Evolutionary conservation across 208 protist species (phyloP).

Genomic region (Acanthamoeba royreba): DNA sequence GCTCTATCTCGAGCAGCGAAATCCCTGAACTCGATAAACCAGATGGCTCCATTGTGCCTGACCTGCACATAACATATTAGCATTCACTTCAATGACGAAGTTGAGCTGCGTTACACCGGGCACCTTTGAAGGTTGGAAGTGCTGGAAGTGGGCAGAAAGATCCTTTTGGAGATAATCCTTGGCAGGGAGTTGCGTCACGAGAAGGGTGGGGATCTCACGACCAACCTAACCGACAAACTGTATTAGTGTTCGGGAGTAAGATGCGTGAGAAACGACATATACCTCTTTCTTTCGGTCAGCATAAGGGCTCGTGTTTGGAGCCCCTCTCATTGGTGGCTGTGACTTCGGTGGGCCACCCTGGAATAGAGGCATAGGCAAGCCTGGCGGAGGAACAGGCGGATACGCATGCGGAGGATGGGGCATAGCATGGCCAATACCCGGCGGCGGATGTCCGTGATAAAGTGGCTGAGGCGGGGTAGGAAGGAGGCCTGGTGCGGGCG

Average conservation of each 20-base stretch:
- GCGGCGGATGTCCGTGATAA: too few relatives aligned
- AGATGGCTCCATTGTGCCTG: background rate
- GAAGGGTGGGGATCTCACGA: background rate
- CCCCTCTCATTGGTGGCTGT: background rate
- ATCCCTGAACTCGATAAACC: background rate
- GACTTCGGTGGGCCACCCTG: background rate
- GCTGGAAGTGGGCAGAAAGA: background rate
- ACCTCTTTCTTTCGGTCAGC: background rate
- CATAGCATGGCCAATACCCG: background rate
- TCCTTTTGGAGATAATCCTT: background rate
- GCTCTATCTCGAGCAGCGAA: background rate
- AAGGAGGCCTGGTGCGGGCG: background rate
- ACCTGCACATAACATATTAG: background rate
- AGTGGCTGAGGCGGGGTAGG: too few relatives aligned
- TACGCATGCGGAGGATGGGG: too few relatives aligned
- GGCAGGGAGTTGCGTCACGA: background rate
- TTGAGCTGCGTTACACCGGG: background rate
- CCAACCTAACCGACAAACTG: background rate
- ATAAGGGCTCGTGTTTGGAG: background rate
- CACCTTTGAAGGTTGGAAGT: background rate
- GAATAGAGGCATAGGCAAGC: background rate
- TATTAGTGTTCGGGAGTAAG: background rate
- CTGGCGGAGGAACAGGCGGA: background rate
- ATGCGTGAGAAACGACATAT: background rate
- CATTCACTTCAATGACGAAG: background rate